Base-by-base conservation (phyloP, 2,329 filamentous ascomycete genomes). In the Ilyonectria destructans region DNA sequence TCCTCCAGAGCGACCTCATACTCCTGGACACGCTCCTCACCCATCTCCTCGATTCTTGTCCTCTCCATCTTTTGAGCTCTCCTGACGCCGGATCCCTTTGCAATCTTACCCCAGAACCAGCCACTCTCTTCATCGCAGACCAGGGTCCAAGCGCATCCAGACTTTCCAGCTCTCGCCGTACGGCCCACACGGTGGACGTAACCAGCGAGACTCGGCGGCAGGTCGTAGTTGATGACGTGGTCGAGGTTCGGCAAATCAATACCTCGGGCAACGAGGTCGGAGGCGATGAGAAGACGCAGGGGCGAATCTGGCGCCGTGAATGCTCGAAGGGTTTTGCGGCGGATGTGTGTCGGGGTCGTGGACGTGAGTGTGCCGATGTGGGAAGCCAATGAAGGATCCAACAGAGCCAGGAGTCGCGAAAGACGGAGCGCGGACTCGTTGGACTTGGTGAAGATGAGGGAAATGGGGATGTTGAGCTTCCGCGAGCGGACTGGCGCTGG, bases 121-220 rank as follows among this genome's bases (percentile, higher is more conserved):
- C 92, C 89, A 23, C 91, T 95, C 82, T 99, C 95, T 3, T 88
- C 88, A 74, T 95, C 92, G 4, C 91, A 92, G 56, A 97, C 91
- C 13, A 99, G 83, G 0, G 95, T 97, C 93, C 95, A 97, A 1
- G 96, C 94, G 55, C 90, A 87, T 1, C 96, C 96, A 1, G 83
- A 73, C 62, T 90, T 89, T 1, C 93, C 94, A 0, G 94, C 96
- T 78, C 95, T 88, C 1, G 96, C 96, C 1, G 96, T 98, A 64
- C 96, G 90, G 43, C 96, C 96, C 2, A 98, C 94, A 46, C 96
- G 92, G 80, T 98, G 96, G 5, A 98, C 91, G 75, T 98, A 98
- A 26, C 91, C 92, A 6, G 92, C 92, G 37, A 95, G 84, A 76
- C 92, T 95, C 5, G 90, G 88, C 0, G 96, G 96, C 58, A 98